These are phyloP conservation scores for Pseudonectria foliicola DNA, from an alignment of 2,329 filamentous ascomycete species.

Conservation along the genomic window DNA sequence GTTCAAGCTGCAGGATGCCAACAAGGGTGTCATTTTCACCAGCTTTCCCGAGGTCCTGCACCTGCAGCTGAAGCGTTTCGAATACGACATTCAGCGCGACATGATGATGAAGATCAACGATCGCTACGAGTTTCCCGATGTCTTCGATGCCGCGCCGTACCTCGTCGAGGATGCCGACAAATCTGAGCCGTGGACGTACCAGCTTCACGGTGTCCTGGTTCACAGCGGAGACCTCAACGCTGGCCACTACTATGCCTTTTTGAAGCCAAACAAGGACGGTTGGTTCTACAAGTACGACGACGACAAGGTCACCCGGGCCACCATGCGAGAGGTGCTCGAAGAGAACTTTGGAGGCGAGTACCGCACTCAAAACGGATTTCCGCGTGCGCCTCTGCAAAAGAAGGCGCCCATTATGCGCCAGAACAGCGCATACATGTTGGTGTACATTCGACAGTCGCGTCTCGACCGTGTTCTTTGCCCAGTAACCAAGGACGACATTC, in stretches of 20 bases:
- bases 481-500: conserved; percentile 71
- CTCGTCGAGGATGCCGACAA: conserved; percentile 78
- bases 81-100: conserved; percentile 93
- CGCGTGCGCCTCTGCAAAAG: conserved; percentile 44
- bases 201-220: conserved; percentile 89
- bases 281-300: conserved; percentile 98
- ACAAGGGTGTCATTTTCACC: conserved; percentile 96
- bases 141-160: conserved; percentile 79
- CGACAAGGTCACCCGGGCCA: conserved; percentile 92
- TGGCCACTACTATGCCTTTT: conserved; percentile 95
- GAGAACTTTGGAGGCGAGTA: conserved; percentile 96
- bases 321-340: conserved; percentile 82
- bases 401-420: conserved; percentile 55
- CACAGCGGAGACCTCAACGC: conserved; percentile 96
- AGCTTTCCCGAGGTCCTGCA: conserved; percentile 92
- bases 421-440: conserved; percentile 96
- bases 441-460: conserved; percentile 84
- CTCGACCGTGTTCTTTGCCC: conserved; percentile 76
- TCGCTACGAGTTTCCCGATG: conserved; percentile 80
- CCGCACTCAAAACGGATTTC: conserved; percentile 39
- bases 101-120: conserved; percentile 99
- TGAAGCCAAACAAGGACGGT: conserved; percentile 88
- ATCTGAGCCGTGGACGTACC: conserved; percentile 85
- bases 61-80: conserved; percentile 92
- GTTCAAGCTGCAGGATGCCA: conserved; percentile 88